These are phyloP conservation scores for Claviceps humidiphila DNA, from an alignment of 2,329 filamentous ascomycete species.

Conservation along the genomic window DNA sequence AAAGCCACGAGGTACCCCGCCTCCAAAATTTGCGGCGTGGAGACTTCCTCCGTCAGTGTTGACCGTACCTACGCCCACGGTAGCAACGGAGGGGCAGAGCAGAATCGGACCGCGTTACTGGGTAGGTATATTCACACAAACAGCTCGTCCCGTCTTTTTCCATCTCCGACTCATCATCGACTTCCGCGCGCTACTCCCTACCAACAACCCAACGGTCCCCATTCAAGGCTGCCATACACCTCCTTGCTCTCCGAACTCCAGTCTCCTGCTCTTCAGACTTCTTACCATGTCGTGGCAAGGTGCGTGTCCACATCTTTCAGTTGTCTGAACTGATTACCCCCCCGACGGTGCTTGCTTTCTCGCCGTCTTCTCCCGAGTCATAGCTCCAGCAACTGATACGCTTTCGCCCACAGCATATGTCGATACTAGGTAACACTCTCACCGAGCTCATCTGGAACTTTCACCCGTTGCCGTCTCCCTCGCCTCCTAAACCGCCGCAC, in stretches of 20 bases:
- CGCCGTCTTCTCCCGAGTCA: neutral
- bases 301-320: conserved; percentile 21
- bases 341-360: conserved; percentile 10
- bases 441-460: neutral
- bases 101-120: neutral
- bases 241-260: neutral
- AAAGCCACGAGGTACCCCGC: conserved; percentile 8
- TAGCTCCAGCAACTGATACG: conserved; percentile 8
- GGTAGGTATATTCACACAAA: conserved; percentile 4
- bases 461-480: neutral
- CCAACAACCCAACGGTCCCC: conserved; percentile 2
- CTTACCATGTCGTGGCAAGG: conserved; percentile 63
- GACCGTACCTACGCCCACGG: too few relatives aligned
- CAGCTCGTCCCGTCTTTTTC: neutral
- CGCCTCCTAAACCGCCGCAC: conserved; percentile 8
- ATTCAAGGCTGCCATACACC: conserved; percentile 1
- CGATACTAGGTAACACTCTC: conserved; percentile 33
- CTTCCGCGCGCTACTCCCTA: neutral
- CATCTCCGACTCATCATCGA: conserved; percentile 1
- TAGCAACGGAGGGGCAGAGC: conserved; percentile 1
- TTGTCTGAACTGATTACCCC: conserved; percentile 1
- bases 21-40: conserved; percentile 6
- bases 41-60: conserved; percentile 4
- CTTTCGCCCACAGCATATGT: conserved; percentile 30
- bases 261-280: conserved; percentile 3